These are phyloP conservation scores for Mycena galopus DNA, from an alignment of 768 basidiomycete genomes.

Conservation along the genomic window DNA sequence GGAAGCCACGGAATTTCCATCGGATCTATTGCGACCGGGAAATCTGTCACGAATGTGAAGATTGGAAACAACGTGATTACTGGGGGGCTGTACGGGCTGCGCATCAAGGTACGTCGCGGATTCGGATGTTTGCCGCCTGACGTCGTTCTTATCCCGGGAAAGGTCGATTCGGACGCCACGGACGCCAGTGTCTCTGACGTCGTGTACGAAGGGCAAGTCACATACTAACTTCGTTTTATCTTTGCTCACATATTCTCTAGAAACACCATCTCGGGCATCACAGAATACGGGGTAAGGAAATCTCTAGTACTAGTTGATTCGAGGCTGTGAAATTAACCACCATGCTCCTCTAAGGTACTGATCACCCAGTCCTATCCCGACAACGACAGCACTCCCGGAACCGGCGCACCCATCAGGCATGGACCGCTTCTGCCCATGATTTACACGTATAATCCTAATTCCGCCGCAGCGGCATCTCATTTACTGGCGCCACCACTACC, in stretches of 20 bases:
- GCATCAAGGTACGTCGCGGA: slow-evolving; percentile 33
- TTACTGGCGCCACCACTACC: slow-evolving; percentile 48
- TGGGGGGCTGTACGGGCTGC: slow-evolving; percentile 28
- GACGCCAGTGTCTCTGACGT: slow-evolving; percentile 30
- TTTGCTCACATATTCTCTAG: not conserved
- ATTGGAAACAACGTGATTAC: slow-evolving; percentile 57
- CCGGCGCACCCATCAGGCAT: slow-evolving; percentile 52
- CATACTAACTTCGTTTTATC: no score
- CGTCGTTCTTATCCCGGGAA: not conserved
- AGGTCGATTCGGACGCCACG: slow-evolving; percentile 33
- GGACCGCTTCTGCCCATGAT: no score
- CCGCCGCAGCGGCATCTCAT: slow-evolving; percentile 47
- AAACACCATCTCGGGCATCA: slow-evolving; percentile 33
- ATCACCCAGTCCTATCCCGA: slow-evolving; percentile 65
- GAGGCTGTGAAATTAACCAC: no score
- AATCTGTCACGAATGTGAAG: slow-evolving; percentile 50
- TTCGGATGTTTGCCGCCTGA: no score
- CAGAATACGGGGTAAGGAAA: slow-evolving; percentile 33
- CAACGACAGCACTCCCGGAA: slow-evolving; percentile 56
- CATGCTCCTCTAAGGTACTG: slow-evolving; percentile 35
- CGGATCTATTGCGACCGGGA: slow-evolving; percentile 55
- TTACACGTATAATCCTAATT: not conserved
- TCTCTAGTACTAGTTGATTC: no score
- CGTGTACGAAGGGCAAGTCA: slow-evolving; percentile 19
- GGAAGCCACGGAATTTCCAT: slow-evolving; percentile 65